Percentiles rank a stretch among this genome's conserved stretches.
These are phyloP conservation scores for Epithemia pelagica DNA, from an alignment of 108 stramenopile genomes.

Conservation along the genomic window DNA sequence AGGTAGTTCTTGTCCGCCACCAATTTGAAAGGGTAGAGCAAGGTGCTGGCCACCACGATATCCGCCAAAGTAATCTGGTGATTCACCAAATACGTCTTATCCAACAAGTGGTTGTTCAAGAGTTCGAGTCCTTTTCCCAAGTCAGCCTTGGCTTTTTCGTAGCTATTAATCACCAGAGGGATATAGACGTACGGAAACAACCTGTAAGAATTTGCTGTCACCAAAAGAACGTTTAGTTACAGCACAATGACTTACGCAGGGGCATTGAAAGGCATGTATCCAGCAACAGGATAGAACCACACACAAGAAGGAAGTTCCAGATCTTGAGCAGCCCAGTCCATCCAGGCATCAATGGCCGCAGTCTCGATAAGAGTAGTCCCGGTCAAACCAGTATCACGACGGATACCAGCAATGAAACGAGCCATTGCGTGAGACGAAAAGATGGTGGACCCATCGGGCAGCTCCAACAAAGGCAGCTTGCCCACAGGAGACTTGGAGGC, in stretches of 20 bases:
- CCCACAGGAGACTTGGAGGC: constrained; percentile 82
- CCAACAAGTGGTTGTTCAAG: constrained; percentile 50
- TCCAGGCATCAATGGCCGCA: constrained; percentile 74
- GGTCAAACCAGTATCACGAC: constrained; percentile 66
- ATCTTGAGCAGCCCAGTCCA: constrained; percentile 79
- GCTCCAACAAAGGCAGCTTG: constrained; percentile 83
- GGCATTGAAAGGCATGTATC: constrained; percentile 73
- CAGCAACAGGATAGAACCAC: constrained; percentile 82
- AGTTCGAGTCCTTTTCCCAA: constrained; percentile 48
- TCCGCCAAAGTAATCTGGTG: constrained; percentile 85
- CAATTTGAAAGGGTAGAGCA: constrained; percentile 87
- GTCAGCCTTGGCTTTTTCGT: constrained; percentile 66
- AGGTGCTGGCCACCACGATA: constrained; percentile 76
- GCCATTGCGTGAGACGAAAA: constrained; percentile 84
- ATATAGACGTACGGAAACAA: background rate
- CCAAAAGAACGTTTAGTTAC: no score
- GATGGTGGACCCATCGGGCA: constrained; percentile 47
- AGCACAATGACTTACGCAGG: constrained; percentile 24
- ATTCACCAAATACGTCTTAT: constrained; percentile 65
- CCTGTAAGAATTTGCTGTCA: no score
- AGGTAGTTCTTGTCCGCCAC: constrained; percentile 64
- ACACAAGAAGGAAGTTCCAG: constrained; percentile 89
- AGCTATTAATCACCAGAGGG: background rate
- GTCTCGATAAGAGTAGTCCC: constrained; percentile 59
- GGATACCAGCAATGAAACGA: constrained; percentile 72